A percentile compares a stretch with the other conserved stretches of the same genome.
phyloP scores from a whole-genome alignment of 768 basidiomycete species.

The Leccinum disarticulatum region DNA sequence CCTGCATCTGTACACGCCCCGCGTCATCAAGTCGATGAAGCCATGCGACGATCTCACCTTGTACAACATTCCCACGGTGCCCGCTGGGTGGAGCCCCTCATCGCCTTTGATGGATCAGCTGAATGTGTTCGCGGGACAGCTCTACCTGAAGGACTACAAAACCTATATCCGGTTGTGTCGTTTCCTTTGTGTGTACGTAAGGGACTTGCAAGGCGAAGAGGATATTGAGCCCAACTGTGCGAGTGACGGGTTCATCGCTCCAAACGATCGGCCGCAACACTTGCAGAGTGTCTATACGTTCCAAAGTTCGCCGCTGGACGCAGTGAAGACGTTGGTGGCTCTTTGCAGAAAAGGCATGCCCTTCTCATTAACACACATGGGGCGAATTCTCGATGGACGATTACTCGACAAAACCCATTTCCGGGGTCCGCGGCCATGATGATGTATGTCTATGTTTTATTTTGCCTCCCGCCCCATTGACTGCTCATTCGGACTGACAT shows the following conservation, averaged over 20 bases:
- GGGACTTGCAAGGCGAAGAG: conserved; percentile 1
- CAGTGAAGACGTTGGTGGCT: not conserved
- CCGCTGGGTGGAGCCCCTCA: not conserved
- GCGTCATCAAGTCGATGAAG: not conserved
- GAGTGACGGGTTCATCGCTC: conserved; percentile 16
- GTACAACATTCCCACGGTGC: not conserved
- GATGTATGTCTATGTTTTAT: no score
- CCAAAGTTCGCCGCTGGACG: conserved; percentile 26
- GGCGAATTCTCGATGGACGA: not conserved
- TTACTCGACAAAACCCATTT: not conserved
- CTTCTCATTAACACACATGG: not conserved
- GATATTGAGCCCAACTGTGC: not conserved
- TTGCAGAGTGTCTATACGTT: conserved; percentile 21
- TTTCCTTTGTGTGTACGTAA: conserved; percentile 2
- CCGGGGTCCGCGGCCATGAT: not conserved
- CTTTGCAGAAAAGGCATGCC: not conserved
- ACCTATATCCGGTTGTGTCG: not conserved
- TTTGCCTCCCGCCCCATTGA: no score
- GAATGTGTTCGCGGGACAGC: not conserved
- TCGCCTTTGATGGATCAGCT: not conserved
- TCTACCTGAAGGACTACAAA: not conserved
- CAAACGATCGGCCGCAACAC: conserved; percentile 7
- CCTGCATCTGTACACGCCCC: not conserved
- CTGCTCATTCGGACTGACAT: no score
- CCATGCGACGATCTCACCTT: not conserved